Evolutionary conservation across 305 asterid genomes (phyloP).

Genomic region (Lippia alba): DNA sequence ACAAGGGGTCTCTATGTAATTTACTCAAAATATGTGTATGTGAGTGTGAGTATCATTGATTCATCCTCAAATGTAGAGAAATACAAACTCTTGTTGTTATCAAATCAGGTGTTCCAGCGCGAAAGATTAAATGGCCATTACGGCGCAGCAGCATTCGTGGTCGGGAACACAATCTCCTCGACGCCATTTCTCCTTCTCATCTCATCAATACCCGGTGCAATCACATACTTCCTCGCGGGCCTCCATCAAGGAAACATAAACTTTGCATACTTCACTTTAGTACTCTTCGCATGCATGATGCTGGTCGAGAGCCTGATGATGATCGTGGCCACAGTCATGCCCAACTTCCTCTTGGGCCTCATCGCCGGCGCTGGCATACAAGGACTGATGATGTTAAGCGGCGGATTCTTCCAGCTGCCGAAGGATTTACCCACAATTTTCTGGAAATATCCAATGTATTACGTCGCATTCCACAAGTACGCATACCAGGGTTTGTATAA

Average conservation of each 20-base stretch:
- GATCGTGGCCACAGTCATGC: conserved; percentile 63
- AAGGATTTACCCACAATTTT: conserved; percentile 53
- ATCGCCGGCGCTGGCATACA: conserved; percentile 63
- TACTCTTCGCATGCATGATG: conserved; percentile 58
- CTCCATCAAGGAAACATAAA: conserved; percentile 42
- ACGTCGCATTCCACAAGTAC: conserved; percentile 59
- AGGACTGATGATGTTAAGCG: conserved; percentile 65
- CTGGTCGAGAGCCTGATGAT: conserved; percentile 77
- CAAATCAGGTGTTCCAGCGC: conserved; percentile 49
- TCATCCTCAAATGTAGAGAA: not conserved
- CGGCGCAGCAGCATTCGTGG: conserved; percentile 54
- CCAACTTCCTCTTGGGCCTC: conserved; percentile 64
- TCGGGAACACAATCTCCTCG: conserved; percentile 65
- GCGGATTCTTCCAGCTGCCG: conserved; percentile 69
- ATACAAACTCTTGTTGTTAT: not conserved
- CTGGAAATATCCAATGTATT: conserved; percentile 73
- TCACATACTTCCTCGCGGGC: conserved; percentile 56
- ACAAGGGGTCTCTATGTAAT: not conserved
- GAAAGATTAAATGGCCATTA: conserved; percentile 75
- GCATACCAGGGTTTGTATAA: conserved; percentile 66
- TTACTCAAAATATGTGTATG: too few species aligned
- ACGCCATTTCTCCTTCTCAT: conserved; percentile 55
- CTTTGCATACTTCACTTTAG: conserved; percentile 46
- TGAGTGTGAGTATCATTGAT: not conserved
- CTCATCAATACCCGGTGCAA: conserved; percentile 55